Base-by-base conservation (phyloP, 2,329 filamentous ascomycete species). In the Colletotrichum brevisporum region DNA sequence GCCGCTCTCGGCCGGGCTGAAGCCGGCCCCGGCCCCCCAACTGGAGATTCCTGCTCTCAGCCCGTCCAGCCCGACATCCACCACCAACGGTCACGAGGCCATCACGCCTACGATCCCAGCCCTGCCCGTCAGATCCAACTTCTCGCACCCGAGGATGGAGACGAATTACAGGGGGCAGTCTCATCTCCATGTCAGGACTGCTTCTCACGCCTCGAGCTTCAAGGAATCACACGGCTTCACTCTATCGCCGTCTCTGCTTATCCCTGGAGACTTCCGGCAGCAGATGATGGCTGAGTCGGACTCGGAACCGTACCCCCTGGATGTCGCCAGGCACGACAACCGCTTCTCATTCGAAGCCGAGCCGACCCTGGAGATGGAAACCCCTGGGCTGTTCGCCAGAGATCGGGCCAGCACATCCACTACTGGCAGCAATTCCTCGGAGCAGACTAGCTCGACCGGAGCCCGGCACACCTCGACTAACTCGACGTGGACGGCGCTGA, bases 201-300 rank as follows among this genome's bases (percentile, higher is more conserved):
- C 79, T 27, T 88, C 88, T 3, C 81, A 83, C 15, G 82, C 83
- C 0, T 86, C 84, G 2, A 89, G 83, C 74, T 90, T 88, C 76
- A 86, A 85, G 73, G 89, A 90, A 75, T 85, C 84, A 0, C 86
- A 90, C 64, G 87, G 86, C 15, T 90, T 90, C 74, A 84, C 82
- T 50, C 77, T 91, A 41, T 91, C 89, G 8, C 89, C 89, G 0
- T 87, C 87, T 4, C 81, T 91, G n/a, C 81, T 91, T 57, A 89
- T 91, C 61, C 89, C 89, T 13, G 78, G 81, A 54, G 89, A 91
- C 59, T 89, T 86, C 72, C 84, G 87, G 60, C 83, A 86, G 70
- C 83, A 89, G 72, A 86, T 89, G 81, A 47, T 69, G 61, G 58
- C 60, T 5, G 67, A 69, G 5, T 69, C 60, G 27, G 65, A 60